Evolutionary conservation across 129 eudicot genomes (phyloP).

Genomic region (Artemisia annua): DNA sequence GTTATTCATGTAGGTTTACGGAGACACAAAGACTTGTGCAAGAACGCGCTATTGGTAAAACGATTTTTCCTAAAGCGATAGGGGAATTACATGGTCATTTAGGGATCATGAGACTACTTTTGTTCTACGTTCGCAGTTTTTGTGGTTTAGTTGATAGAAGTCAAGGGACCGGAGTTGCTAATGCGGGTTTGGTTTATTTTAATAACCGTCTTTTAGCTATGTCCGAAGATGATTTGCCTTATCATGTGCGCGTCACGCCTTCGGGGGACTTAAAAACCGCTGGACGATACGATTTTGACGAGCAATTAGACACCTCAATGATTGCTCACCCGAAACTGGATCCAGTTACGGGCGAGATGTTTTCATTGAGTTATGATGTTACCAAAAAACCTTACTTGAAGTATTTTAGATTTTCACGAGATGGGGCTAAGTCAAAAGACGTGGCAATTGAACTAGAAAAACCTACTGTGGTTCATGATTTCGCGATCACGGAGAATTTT

Average conservation of each 20-base stretch:
- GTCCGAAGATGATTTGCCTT: slow-evolving; percentile 51
- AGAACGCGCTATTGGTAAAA: slow-evolving; percentile 36
- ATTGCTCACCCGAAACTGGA: slow-evolving; percentile 53
- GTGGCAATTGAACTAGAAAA: slow-evolving; percentile 31
- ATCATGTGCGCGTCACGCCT: slow-evolving; percentile 29
- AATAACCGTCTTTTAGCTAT: slow-evolving; percentile 38
- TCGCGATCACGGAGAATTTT: slow-evolving; percentile 44
- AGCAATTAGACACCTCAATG: slow-evolving; percentile 35
- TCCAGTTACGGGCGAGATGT: slow-evolving; percentile 37
- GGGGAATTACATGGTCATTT: slow-evolving; percentile 49
- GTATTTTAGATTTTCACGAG: slow-evolving; percentile 35
- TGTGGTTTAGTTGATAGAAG: slow-evolving; percentile 37
- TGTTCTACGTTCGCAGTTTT: slow-evolving; percentile 42
- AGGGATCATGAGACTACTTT: slow-evolving; percentile 29
- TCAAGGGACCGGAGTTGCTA: slow-evolving; percentile 44
- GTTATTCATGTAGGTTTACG: slow-evolving; percentile 44
- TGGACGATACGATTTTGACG: slow-evolving; percentile 30
- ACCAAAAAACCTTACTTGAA: slow-evolving; percentile 41
- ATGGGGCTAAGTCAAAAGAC: slow-evolving; percentile 38
- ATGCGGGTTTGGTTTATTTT: slow-evolving; percentile 47
- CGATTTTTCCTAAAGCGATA: slow-evolving; percentile 46
- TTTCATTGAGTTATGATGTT: slow-evolving; percentile 42
- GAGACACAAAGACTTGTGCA: slow-evolving; percentile 35
- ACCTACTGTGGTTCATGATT: slow-evolving; percentile 52
- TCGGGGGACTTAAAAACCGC: slow-evolving; percentile 36